These are phyloP conservation scores for Botrytis deweyae DNA, from an alignment of 2,329 filamentous ascomycete species.

Conservation along the genomic window DNA sequence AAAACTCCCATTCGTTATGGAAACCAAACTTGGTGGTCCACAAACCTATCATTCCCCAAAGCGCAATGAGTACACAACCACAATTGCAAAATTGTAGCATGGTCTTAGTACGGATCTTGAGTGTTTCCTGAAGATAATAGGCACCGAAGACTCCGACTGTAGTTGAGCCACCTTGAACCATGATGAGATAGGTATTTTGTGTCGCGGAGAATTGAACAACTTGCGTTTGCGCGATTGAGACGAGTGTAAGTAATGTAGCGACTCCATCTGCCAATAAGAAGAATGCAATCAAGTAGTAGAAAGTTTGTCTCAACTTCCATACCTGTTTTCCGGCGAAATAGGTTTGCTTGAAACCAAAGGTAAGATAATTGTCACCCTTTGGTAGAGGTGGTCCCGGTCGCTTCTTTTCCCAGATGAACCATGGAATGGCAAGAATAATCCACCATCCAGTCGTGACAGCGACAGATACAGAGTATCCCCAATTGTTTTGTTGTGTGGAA, in stretches of 20 bases:
- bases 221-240: slow-evolving; percentile 37
- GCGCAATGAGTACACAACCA: slow-evolving; percentile 31
- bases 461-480: slow-evolving; percentile 38
- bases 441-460: slow-evolving; percentile 38
- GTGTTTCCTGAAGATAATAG: slow-evolving; percentile 34
- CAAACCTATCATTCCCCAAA: slow-evolving; percentile 39
- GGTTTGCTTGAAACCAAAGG: slow-evolving; percentile 38
- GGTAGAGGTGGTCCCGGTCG: slow-evolving; percentile 37
- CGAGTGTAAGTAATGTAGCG: slow-evolving; percentile 33
- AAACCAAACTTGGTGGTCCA: slow-evolving; percentile 37
- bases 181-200: slow-evolving; percentile 36
- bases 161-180: slow-evolving; percentile 35
- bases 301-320: slow-evolving; percentile 37
- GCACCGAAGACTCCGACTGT: slow-evolving; percentile 33
- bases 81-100: slow-evolving; percentile 38
- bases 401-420: slow-evolving; percentile 39
- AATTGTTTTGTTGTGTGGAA: slow-evolving; percentile 34
- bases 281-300: slow-evolving; percentile 37
- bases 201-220: slow-evolving; percentile 37
- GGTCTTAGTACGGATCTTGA: slow-evolving; percentile 36
- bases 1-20: slow-evolving; percentile 39
- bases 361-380: slow-evolving; percentile 35
- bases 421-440: slow-evolving; percentile 38
- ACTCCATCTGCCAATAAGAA: slow-evolving; percentile 39
- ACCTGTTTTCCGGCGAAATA: slow-evolving; percentile 35